Base-by-base conservation (phyloP, 129 eudicot genomes). In the Centella asiatica region DNA sequence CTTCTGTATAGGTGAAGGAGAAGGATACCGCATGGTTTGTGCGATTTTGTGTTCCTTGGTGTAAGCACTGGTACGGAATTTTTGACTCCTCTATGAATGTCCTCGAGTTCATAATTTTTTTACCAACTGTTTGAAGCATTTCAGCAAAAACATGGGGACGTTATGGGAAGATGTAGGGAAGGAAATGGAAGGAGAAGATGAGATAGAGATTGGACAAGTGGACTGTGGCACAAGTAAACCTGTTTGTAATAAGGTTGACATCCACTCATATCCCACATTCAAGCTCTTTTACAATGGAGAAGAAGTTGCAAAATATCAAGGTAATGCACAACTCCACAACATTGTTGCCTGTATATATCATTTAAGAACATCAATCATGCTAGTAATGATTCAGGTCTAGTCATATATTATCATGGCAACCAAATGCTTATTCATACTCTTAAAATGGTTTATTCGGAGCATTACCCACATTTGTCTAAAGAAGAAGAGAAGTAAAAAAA, bases 21-120 rank as follows among this genome's bases (percentile, higher is more conserved):
- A 93, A 87, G 65, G 95, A 93, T 56, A 93, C 99, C 44, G 99
- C 96, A 8, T 93, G 99, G 99, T 87, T 93, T 84, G 96, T 93
- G 48, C 75, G 70, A 66, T 93, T 93, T 75, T 87, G 96, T 72
- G 99, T 87, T 42, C 99, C 99, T 28, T 93, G 99, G 99, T 93
- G 99, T 64, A 93, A 87, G 84, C 99, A 93, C 68, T 93, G 99
- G 99, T 82, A 72, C 27, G 59, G n/a, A 67, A 56, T 27, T 28
- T 44, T 24, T 36, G 8, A 6, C 29, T 17, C 10, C 45, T 65
- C 19, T 14, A 27, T 62, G 44, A 44, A 58, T 32, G 3, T 68
- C 22, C 6, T 26, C 15, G 36, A 26, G 37, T 62, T 62, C 2
- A 29, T 64, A 26, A 25, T 64, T 57, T 58, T 46, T 22, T 68